A percentile compares a stretch with the other conserved stretches of the same genome.
phyloP scores from a whole-genome alignment of 768 basidiomycete species.

The Suillus placidus region DNA sequence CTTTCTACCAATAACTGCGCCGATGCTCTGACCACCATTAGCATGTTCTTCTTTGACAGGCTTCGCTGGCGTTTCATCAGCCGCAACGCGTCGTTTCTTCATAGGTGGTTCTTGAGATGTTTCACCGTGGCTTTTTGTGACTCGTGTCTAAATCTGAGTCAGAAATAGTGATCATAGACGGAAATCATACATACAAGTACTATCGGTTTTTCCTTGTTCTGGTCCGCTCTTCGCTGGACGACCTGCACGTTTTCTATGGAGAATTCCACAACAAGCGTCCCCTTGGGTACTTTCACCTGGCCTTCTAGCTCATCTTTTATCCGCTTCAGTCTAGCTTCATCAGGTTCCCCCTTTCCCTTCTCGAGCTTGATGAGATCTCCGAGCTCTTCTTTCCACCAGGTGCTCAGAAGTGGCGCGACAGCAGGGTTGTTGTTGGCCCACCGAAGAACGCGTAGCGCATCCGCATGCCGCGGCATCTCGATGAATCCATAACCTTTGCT shows the following conservation, averaged over 20 bases:
- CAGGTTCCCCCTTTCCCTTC: slow-evolving; percentile 48
- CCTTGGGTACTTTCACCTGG: slow-evolving; percentile 41
- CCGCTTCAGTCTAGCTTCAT: slow-evolving; percentile 56
- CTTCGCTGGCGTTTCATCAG: slow-evolving; percentile 24
- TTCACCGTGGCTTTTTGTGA: slow-evolving; percentile 13
- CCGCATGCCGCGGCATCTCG: slow-evolving; percentile 85
- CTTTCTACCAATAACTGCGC: slow-evolving; percentile 80
- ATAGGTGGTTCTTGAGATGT: slow-evolving; percentile 36
- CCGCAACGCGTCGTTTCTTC: slow-evolving; percentile 44
- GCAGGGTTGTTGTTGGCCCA: slow-evolving; percentile 92
- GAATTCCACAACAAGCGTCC: slow-evolving; percentile 87
- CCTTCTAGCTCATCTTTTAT: slow-evolving; percentile 56
- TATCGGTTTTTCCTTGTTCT: slow-evolving; percentile 43
- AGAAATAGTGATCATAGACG: neutral
- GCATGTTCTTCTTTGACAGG: slow-evolving; percentile 24
- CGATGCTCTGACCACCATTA: slow-evolving; percentile 49
- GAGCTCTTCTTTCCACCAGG: slow-evolving; percentile 86
- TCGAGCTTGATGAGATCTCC: slow-evolving; percentile 60
- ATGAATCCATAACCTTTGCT: slow-evolving; percentile 96
- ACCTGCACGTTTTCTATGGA: slow-evolving; percentile 95
- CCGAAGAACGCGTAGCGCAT: slow-evolving; percentile 87
- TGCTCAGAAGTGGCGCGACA: slow-evolving; percentile 62
- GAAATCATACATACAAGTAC: slow-evolving; percentile 6
- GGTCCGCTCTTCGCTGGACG: slow-evolving; percentile 70
- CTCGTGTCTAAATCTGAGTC: slow-evolving; percentile 3